Evolutionary conservation across 164 flowering plant species (phyloP), one percentile per base, ranked within the genome.

Genomic region (Aristolochia californica): DNA sequence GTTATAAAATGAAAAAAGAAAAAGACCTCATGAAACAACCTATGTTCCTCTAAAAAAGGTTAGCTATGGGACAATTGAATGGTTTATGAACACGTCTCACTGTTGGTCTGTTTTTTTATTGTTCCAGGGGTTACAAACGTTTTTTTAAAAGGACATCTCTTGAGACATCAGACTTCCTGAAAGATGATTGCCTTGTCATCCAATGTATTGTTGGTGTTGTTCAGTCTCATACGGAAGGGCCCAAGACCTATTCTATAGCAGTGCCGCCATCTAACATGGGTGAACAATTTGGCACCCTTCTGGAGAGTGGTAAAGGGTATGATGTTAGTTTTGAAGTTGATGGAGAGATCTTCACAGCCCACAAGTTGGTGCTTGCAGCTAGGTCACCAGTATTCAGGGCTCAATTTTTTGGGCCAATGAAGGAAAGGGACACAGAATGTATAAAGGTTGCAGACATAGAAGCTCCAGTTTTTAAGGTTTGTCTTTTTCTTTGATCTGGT

Each of bases 331-430:
- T 89, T 78, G 85, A 78, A 68, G 90, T 89, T 62, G 80, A 80
- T 63, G 93, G 82, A 7, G 95, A 89, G 74, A 68, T 40, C 1
- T 82, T 82, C 78, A 43, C 78, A 57, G 88, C 93, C 13, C 95
- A 89, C 70, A 89, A 87, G 68, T 53, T 89, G 75, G 84, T 89
- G 27, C 85, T 89, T 67, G 95, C 97, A 21, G 88, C 88, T 44
- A 84, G 97, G 2, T 89, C 97, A 43, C 95, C 91, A 51, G 97
- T 89, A 21, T 89, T 89, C 70, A 77, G 83, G 69, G 97, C 97
- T 22, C 97, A 89, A 69, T 84, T 87, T 65, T 87, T 78, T 79
- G 91, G 95, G 34, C 91, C 85, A 22, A 73, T 81, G 82, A 62
- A 64, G 62, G 67, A 63, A 40, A 50, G 55, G 48, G 63, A 63